Evolutionary conservation across 2,329 filamentous ascomycete genomes (phyloP), one percentile per base, ranked within the genome.

Genomic region (Aspergillus texensis): DNA sequence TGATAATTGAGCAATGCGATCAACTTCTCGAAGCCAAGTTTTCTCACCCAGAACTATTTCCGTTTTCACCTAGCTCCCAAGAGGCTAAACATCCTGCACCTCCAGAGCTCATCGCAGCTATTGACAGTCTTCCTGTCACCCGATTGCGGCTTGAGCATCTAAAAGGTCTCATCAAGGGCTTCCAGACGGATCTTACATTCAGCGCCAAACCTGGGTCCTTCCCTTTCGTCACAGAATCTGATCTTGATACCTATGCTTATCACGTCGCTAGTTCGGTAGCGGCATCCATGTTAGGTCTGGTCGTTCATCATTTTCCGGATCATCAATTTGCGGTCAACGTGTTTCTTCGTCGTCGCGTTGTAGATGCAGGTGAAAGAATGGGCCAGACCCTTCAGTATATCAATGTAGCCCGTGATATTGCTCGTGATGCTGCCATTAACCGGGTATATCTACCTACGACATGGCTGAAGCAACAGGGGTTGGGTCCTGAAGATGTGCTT

Each of bases 341-440:
- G 10, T 32, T 24, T 10, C 43, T 39, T 36, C 45, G 45, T 26
- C 43, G 43, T 11, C n/a, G 45, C 1, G 21, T 52, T 24, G 14
- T 52, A 9, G 19, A 30, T 80, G 83, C 32, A 21, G 66, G 53
- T 1, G 41, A 59, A 12, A 21, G 34, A 0, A 92, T 92, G 90
- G 91, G 91, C 0, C 84, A 90, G 39, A 90, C 90, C 1, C 78
- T 93, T n/a, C 90, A 93, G 71, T 92, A 90, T 69, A 86, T 91
- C 70, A 93, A 93, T 71, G 92, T 93, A 65, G 88, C 89, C 3
- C 87, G 91, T 26, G 91, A 93, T 70, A 88, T 93, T n/a, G 75
- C 79, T 4, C 86, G 87, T 3, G 91, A 93, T 69, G 88, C 90
- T 0, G 77, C 79, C 16, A 86, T 91, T 41, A 82, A 83, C 1